Base-by-base conservation (phyloP, 2,329 filamentous ascomycete genomes). In the Trichoderma atrobrunneum region DNA sequence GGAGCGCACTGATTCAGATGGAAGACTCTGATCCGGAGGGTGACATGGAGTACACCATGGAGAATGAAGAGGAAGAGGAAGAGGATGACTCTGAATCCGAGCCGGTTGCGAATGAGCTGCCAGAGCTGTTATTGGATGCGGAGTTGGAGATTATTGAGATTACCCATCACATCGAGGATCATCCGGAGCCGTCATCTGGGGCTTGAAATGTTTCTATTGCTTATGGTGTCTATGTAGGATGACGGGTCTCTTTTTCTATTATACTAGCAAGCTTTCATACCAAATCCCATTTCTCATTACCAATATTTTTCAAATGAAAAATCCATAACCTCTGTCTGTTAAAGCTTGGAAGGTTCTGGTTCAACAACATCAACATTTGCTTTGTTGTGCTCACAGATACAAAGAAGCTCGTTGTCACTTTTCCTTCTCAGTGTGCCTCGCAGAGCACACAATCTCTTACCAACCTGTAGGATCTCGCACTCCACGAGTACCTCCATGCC, bases 321-420 rank as follows among this genome's bases (percentile, higher is more conserved):
- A 11, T 51, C 14, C 6, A 36, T 3, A 7, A 4, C 39, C n/a
- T n/a, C 1, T n/a, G 16, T n/a, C 18, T 5, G 7, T 72, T 75
- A 80, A 16, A 80, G 28, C 70, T 80, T 81, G n/a, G 77, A 51
- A 21, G 43, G 72, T 14, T 76, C 77, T 0, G 85, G 82, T 75
- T 91, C 89, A 56, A 86, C 87, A 76, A 85, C 82, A 75, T 91
- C 89, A 54, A 86, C 87, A 76, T 89, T 90, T 3, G 87, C 87
- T 80, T 92, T 92, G 56, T 88, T 87, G 81, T 92, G 90, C 76
- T 91, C 89, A 64, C 87, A 90, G 7, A 86, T 83, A 3, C 87
- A 85, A 76, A 90, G 79, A 11, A 92, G 73, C 57, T 82, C 81
- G 0, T 87, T 87, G 72, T 87, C 87, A 32, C 82, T 84, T 75